Evolutionary conservation across 306 rosid species (phyloP), one percentile per base, ranked within the genome.

Genomic region (Albizia julibrissin): DNA sequence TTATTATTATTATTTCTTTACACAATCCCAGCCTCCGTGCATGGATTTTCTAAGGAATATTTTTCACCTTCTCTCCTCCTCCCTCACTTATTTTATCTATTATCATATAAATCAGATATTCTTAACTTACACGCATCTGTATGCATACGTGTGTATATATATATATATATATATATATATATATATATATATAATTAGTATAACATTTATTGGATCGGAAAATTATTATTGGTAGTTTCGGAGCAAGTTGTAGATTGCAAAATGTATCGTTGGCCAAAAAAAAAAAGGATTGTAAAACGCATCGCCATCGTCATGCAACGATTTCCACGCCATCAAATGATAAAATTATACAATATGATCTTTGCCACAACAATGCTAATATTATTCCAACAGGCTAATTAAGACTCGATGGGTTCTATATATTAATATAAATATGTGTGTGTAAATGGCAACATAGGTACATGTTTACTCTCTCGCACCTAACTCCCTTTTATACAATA

Each of bases 191-290:
- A 31, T 66, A 33, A 33, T 66, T 7, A 52, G 19, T 64, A 77
- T 73, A 42, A 27, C 10, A 39, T 3, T 77, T 67, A n/a, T 12
- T 31, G 77, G 69, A n/a, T 72, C 46, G 27, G 69, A 52, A 47
- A 74, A 10, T 69, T 2, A 70, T 56, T 69, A 69, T 74, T 59
- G 50, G 86, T 69, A 69, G 79, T 69, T 82, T 82, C 84, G 52
- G 62, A 58, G 71, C 72, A 78, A 82, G 49, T 81, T 78, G 83
- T 66, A 24, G 56, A 72, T 47, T 47, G 12, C 66, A 42, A 6
- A 29, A 58, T 15, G 77, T 77, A 52, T 65, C 21, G 82, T 37
- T 8, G 40, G 40, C 40, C 34, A 3, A 37, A 37, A 37, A 5
- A 6, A 34, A 5, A 37, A 37, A 37, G 0, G 6, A 37, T 47